These are phyloP conservation scores for Sechiopsis laciniata DNA, from an alignment of 306 rosid species.

Conservation along the genomic window DNA sequence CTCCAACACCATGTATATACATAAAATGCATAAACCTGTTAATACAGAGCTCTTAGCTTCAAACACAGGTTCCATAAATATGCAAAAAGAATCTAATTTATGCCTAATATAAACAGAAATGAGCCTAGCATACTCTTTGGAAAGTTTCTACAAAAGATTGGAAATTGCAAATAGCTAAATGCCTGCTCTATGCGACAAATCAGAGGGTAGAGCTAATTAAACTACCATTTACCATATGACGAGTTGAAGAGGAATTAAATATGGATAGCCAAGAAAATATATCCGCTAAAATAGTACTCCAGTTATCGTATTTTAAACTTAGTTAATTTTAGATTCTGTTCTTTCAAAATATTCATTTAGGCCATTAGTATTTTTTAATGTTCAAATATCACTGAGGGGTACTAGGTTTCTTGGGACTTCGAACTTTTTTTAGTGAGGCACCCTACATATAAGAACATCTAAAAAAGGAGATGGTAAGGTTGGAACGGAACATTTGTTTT, in stretches of 20 bases:
- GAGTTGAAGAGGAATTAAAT: background rate
- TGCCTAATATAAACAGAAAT: background rate
- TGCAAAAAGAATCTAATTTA: background rate
- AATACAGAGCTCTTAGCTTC: background rate
- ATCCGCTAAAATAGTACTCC: background rate
- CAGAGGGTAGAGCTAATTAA: background rate
- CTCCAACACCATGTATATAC: constrained; percentile 64
- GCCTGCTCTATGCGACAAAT: background rate
- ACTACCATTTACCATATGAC: background rate
- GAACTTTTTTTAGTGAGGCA: too few species aligned
- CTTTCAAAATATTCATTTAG: background rate
- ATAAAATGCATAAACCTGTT: constrained; percentile 81
- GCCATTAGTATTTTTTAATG: background rate
- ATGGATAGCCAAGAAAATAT: background rate
- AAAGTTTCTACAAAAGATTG: background rate
- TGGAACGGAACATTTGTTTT: too few species aligned
- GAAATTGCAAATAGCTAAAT: background rate
- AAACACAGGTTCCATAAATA: background rate
- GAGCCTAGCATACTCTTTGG: background rate
- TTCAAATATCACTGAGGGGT: too few species aligned
- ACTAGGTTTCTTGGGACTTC: too few species aligned
- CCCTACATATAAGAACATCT: too few species aligned
- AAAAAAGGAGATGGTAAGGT: too few species aligned
- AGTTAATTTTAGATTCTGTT: background rate
- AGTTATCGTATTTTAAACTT: background rate